Conservation (phyloP, 202 grass and related monocot genomes). For the Musa balbisiana region DNA sequence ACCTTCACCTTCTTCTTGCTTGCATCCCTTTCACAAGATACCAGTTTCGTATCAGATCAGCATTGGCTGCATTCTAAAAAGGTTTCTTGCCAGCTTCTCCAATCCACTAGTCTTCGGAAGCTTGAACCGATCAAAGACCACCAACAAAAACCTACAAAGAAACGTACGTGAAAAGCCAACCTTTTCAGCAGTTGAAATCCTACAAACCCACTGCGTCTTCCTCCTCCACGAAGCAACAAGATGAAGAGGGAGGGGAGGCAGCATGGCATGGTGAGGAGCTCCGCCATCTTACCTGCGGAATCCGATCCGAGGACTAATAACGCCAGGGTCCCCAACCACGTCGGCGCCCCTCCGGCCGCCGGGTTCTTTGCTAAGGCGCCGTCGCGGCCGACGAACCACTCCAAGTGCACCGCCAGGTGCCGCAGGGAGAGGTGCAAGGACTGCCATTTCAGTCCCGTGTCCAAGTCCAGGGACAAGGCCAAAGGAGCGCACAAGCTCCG, state of each 20-base stretch:
- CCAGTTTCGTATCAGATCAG: too few species aligned
- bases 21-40: too few species aligned
- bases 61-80: too few species aligned
- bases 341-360: neutral
- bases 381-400: conserved; percentile 16
- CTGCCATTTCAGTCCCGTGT: conserved; percentile 11
- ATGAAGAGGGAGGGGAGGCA: conserved; percentile 34
- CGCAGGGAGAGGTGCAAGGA: conserved; percentile 2
- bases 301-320: neutral
- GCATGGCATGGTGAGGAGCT: conserved; percentile 23
- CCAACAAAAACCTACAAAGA: neutral
- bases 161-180: neutral
- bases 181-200: too few species aligned
- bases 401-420: neutral
- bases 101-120: neutral
- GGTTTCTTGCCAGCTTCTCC: neutral
- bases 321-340: neutral
- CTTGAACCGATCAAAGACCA: neutral
- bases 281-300: neutral
- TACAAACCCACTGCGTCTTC: neutral
- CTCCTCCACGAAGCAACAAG: neutral
- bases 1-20: too few species aligned
- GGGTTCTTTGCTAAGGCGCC: neutral
- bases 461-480: conserved; percentile 18
- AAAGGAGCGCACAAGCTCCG: conserved; percentile 24